phyloP scores from a whole-genome alignment of 108 stramenopile genomes.

The Discostella stelligeroides region DNA sequence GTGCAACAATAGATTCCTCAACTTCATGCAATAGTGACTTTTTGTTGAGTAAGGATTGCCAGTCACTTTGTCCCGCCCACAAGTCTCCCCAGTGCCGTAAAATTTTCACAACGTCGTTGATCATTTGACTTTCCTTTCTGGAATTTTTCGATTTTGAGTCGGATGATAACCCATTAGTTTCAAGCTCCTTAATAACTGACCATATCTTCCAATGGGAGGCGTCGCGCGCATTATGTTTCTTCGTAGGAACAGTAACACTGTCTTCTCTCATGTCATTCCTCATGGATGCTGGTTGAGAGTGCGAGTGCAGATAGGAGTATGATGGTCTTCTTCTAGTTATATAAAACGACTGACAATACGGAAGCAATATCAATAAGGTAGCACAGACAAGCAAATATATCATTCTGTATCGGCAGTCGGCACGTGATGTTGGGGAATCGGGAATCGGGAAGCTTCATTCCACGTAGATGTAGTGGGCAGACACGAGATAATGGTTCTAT shows the following conservation, averaged over 20 bases:
- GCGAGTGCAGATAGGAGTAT: no score
- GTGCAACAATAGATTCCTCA: constrained; percentile 73
- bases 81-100: constrained; percentile 46
- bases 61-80: constrained; percentile 47
- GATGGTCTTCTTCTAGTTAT: no score
- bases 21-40: constrained; percentile 53
- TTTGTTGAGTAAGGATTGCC: constrained; percentile 62
- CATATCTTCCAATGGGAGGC: constrained; percentile 27
- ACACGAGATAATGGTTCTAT: no score
- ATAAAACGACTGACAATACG: no score
- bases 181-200: constrained; percentile 27
- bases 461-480: no score
- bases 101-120: constrained; percentile 44
- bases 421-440: no score
- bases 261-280: neutral
- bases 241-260: no score
- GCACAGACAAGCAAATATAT: no score
- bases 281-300: neutral
- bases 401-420: no score
- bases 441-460: no score
- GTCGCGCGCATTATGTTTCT: constrained; percentile 2
- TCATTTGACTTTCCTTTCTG: constrained; percentile 17
- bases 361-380: no score
- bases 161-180: constrained; percentile 20
- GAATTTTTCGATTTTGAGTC: neutral